Conservation (phyloP, 371 early-diverging fungal genomes). For the Umbelopsis sp. region DNA sequence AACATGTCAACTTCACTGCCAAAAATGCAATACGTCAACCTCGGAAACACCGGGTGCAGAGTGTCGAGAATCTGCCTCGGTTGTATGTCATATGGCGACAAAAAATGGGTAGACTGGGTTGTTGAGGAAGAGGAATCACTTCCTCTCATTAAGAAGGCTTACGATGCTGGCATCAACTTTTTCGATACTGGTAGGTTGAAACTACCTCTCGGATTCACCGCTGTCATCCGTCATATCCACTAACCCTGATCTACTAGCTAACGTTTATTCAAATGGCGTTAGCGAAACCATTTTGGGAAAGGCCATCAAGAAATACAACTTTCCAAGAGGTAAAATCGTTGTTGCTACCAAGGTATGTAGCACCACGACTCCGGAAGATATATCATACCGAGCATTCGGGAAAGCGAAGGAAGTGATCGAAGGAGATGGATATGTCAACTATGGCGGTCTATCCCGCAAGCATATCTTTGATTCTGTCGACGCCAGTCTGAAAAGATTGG, state of each 20-base stretch:
- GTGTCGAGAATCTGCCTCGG: slow-evolving; percentile 43
- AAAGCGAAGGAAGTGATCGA: background rate
- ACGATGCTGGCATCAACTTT: slow-evolving; percentile 54
- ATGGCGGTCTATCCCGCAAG: slow-evolving; percentile 49
- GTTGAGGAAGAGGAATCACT: slow-evolving; percentile 43
- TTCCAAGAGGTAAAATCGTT: slow-evolving; percentile 44
- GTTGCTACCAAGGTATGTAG: slow-evolving; percentile 41
- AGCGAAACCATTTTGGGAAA: slow-evolving; percentile 45
- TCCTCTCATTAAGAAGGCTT: slow-evolving; percentile 47
- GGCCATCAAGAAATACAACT: slow-evolving; percentile 40
- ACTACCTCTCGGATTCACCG: too few species aligned
- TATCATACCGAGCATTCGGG: background rate
- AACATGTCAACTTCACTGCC: background rate
- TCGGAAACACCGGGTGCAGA: slow-evolving; percentile 27
- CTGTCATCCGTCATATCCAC: slow-evolving; percentile 1
- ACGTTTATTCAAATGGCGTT: slow-evolving; percentile 42
- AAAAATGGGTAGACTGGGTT: slow-evolving; percentile 37
- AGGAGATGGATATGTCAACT: slow-evolving; percentile 24
- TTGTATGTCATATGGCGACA: slow-evolving; percentile 46
- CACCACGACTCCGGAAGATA: background rate
- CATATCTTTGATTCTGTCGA: slow-evolving; percentile 53
- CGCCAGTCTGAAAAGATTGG: slow-evolving; percentile 49
- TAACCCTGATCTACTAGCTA: slow-evolving; percentile 1
- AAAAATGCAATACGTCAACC: slow-evolving; percentile 30
- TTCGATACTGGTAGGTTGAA: slow-evolving; percentile 27